Evolutionary conservation across 164 flowering plant genomes (phyloP).

Genomic region (Brasenia schreberi): DNA sequence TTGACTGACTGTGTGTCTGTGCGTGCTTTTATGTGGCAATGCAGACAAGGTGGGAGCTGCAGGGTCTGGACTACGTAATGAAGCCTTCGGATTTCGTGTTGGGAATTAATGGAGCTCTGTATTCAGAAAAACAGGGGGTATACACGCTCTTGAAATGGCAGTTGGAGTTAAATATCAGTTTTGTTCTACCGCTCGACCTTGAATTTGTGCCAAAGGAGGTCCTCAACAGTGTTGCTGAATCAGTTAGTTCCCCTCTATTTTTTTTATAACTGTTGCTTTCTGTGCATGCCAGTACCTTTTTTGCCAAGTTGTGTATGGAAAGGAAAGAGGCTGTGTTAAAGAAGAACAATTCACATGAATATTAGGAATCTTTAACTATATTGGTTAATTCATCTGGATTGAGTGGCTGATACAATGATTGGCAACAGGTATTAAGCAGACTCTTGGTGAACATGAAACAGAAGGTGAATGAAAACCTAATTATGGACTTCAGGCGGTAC

Average conservation of each 20-base stretch:
- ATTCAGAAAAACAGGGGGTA: conserved; percentile 40
- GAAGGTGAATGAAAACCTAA: conserved; percentile 57
- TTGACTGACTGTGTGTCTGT: neutral
- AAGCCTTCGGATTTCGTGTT: conserved; percentile 50
- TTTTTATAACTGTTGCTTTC: neutral
- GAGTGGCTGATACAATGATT: neutral
- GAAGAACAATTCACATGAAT: too few species aligned
- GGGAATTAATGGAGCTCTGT: conserved; percentile 46
- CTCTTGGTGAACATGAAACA: conserved; percentile 68
- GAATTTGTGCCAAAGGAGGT: conserved; percentile 48
- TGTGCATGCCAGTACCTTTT: neutral
- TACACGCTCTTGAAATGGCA: conserved; percentile 47
- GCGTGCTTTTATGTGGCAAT: neutral
- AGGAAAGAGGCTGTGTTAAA: neutral
- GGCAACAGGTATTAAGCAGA: conserved; percentile 36
- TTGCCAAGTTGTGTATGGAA: neutral
- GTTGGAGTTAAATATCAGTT: conserved; percentile 50
- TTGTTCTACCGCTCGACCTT: conserved; percentile 48
- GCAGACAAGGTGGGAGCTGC: conserved; percentile 79
- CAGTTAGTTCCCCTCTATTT: conserved; percentile 27
- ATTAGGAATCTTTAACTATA: neutral
- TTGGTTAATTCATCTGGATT: neutral
- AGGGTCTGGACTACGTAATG: conserved; percentile 45
- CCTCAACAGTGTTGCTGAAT: conserved; percentile 35
- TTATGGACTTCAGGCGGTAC: conserved; percentile 54